A percentile compares a stretch with the other conserved stretches of the same genome.
phyloP scores from a whole-genome alignment of 805 yeast species.

The Myxozyma lipomycoides region DNA sequence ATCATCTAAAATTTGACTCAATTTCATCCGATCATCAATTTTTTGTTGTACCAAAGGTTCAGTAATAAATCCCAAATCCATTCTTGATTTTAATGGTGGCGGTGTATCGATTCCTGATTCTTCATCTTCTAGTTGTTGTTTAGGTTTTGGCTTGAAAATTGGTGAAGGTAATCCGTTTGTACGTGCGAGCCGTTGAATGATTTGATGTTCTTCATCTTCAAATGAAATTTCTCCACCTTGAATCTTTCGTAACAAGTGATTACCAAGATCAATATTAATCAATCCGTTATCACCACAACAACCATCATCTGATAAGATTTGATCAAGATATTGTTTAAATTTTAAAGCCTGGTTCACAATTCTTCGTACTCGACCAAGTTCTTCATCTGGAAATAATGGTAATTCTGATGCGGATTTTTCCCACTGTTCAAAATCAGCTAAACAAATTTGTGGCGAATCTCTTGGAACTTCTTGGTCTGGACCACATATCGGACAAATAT shows the following conservation, averaged over 20 bases:
- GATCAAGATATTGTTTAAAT: constrained; percentile 19
- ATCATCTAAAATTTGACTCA: no score
- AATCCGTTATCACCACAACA: not conserved
- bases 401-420: constrained; percentile 34
- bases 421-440: constrained; percentile 37
- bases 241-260: constrained; percentile 42
- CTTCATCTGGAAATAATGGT: constrained; percentile 36
- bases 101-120: no score
- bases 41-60: no score
- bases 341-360: constrained; percentile 27
- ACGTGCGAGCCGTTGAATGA: not conserved
- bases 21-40: no score
- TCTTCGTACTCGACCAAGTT: constrained; percentile 32
- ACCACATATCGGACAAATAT: constrained; percentile 56
- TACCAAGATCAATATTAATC: constrained; percentile 7
- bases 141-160: not conserved
- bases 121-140: not conserved
- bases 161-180: no score
- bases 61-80: no score
- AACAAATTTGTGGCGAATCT: constrained; percentile 37
- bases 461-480: constrained; percentile 35
- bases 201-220: constrained; percentile 33
- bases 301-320: not conserved
- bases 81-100: no score
- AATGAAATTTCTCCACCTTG: constrained; percentile 44